These are phyloP conservation scores for Candida hungchunana DNA, from an alignment of 805 yeast species.

Conservation along the genomic window DNA sequence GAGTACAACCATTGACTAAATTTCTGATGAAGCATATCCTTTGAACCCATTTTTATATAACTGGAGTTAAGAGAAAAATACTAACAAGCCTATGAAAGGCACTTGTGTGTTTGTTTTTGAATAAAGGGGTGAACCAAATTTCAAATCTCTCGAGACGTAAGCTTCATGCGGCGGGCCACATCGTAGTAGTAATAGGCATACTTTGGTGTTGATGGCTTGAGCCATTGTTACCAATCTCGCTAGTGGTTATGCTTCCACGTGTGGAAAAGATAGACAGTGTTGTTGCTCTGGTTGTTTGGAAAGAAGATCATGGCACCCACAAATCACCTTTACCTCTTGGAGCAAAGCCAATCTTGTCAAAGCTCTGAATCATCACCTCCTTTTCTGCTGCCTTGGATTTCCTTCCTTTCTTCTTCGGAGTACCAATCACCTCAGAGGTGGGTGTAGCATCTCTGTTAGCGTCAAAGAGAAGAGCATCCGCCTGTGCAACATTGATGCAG, in stretches of 20 bases:
- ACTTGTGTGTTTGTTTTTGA: too few species aligned
- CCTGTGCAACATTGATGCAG: conserved; percentile 48
- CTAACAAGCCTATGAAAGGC: too few species aligned
- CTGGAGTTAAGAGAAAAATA: too few species aligned
- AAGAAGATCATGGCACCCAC: conserved; percentile 45
- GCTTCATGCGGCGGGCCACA: too few species aligned
- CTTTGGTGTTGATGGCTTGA: too few species aligned
- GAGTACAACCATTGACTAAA: conserved; percentile 68
- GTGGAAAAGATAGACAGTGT: neutral
- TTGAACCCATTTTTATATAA: too few species aligned
- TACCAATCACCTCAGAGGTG: neutral
- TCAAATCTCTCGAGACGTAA: too few species aligned
- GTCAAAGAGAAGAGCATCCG: conserved; percentile 30
- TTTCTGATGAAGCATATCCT: conserved; percentile 59
- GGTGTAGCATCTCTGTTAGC: neutral
- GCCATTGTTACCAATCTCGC: too few species aligned
- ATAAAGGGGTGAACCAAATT: too few species aligned
- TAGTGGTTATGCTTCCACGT: neutral
- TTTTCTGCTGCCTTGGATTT: conserved; percentile 3
- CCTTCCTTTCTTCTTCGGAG: neutral
- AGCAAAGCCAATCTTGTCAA: conserved; percentile 48
- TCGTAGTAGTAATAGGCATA: too few species aligned
- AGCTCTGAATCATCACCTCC: conserved; percentile 32
- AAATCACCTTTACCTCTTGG: conserved; percentile 57
- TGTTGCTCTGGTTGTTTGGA: neutral